These are phyloP conservation scores for Hippophae tibetana DNA, from an alignment of 306 rosid genomes.

Conservation along the genomic window DNA sequence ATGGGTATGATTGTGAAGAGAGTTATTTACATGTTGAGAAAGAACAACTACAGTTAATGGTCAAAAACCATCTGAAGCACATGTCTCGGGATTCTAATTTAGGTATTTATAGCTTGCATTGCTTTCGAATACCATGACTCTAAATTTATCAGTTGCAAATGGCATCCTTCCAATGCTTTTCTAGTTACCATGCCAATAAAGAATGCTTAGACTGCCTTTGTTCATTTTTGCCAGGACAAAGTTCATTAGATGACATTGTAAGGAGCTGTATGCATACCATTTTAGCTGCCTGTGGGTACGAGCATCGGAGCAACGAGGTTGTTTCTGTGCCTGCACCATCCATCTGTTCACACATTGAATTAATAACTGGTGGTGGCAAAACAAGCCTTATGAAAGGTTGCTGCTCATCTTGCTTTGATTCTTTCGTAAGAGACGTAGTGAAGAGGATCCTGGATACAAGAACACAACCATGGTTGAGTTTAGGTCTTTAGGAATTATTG, in stretches of 20 bases:
- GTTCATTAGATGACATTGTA: conserved; percentile 39
- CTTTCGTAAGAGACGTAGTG: conserved; percentile 57
- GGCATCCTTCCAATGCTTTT: neutral
- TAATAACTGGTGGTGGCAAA: conserved; percentile 37
- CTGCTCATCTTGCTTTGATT: conserved; percentile 79
- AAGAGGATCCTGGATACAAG: conserved; percentile 49
- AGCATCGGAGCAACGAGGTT: conserved; percentile 49
- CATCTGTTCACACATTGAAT: conserved; percentile 61
- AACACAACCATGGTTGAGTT: conserved; percentile 48
- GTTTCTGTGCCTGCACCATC: conserved; percentile 46
- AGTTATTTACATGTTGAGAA: conserved; percentile 37
- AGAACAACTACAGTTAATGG: conserved; percentile 54
- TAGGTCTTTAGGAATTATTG: conserved; percentile 44
- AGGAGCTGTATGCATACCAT: conserved; percentile 51
- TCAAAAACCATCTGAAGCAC: conserved; percentile 50
- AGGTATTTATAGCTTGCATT: conserved; percentile 33
- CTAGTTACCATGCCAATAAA: conserved; percentile 1
- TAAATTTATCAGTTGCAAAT: neutral
- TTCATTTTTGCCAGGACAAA: conserved; percentile 32
- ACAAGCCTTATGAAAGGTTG: conserved; percentile 56
- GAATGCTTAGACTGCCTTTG: neutral
- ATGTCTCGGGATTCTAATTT: conserved; percentile 43
- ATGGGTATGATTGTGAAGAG: conserved; percentile 35
- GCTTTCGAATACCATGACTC: conserved; percentile 2
- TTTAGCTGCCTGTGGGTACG: conserved; percentile 68